Conservation (phyloP, 2,329 filamentous ascomycete genomes). For the Colletotrichum aenigma region DNA sequence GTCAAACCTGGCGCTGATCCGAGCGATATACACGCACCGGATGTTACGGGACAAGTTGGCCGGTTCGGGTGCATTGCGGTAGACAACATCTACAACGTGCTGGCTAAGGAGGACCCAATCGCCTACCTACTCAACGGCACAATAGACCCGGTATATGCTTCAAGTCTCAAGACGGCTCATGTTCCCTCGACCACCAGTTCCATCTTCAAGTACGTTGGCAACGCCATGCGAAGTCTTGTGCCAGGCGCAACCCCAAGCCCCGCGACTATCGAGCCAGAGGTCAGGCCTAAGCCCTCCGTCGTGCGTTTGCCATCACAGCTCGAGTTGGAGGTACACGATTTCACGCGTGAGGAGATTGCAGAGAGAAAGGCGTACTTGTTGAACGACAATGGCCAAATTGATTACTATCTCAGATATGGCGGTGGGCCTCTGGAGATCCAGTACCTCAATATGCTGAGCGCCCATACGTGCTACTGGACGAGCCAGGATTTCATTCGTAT, state of each 20-base stretch:
- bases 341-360: conserved; percentile 87
- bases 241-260: conserved; percentile 48
- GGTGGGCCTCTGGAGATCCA: conserved; percentile 91
- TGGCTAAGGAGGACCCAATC: conserved; percentile 75
- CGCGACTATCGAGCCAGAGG: conserved; percentile 21
- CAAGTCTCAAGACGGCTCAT: conserved; percentile 75
- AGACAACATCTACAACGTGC: conserved; percentile 95
- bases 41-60: conserved; percentile 78
- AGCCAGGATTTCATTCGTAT: conserved; percentile 88
- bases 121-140: conserved; percentile 92
- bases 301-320: conserved; percentile 66
- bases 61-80: conserved; percentile 90
- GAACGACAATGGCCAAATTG: conserved; percentile 96
- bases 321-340: conserved; percentile 96
- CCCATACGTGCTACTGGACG: conserved; percentile 94
- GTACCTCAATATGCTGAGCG: conserved; percentile 95
- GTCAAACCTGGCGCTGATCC: conserved; percentile 76
- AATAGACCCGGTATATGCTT: conserved; percentile 80
- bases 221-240: conserved; percentile 66
- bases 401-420: conserved; percentile 84
- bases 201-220: conserved; percentile 68
- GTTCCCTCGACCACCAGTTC: conserved; percentile 76
- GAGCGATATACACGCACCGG: conserved; percentile 58
- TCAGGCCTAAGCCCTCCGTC: conserved; percentile 37
- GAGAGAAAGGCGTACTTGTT: conserved; percentile 87